Percentiles rank a stretch among this genome's conserved stretches.
These are phyloP conservation scores for Drechslera avenae DNA, from an alignment of 2,329 filamentous ascomycete genomes.

Conservation along the genomic window DNA sequence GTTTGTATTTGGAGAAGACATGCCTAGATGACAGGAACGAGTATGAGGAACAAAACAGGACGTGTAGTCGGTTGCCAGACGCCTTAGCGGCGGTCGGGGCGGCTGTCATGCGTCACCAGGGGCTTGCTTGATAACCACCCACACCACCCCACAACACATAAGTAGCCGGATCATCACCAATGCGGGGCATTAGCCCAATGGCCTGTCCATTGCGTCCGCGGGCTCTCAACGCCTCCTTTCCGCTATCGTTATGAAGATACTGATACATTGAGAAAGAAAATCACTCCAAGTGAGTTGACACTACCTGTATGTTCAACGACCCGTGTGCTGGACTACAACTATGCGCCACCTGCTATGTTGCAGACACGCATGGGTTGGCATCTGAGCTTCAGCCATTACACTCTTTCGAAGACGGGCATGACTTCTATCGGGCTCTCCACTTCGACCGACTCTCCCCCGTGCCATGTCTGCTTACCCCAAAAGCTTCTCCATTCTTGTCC, in stretches of 20 bases:
- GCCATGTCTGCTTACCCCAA: conserved; percentile 39
- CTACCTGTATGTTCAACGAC: no score
- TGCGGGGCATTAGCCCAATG: not conserved
- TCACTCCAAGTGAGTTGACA: no score
- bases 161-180: no score
- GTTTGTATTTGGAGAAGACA: not conserved
- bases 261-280: no score
- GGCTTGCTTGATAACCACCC: no score
- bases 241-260: no score
- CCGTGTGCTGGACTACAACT: not conserved
- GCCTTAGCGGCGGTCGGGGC: not conserved
- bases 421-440: conserved; percentile 53
- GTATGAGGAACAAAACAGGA: not conserved
- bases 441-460: conserved; percentile 50
- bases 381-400: not conserved
- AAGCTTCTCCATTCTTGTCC: conserved; percentile 53
- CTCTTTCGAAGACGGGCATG: conserved; percentile 55
- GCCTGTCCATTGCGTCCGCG: not conserved
- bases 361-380: no score
- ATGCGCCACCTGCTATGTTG: no score
- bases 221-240: no score
- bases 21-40: not conserved
- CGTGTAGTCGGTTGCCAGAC: not conserved
- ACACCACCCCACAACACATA: no score
- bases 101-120: no score